Evolutionary conservation across 1,139 yeast species (phyloP).

Genomic region (Schwanniomyces etchellsii): DNA sequence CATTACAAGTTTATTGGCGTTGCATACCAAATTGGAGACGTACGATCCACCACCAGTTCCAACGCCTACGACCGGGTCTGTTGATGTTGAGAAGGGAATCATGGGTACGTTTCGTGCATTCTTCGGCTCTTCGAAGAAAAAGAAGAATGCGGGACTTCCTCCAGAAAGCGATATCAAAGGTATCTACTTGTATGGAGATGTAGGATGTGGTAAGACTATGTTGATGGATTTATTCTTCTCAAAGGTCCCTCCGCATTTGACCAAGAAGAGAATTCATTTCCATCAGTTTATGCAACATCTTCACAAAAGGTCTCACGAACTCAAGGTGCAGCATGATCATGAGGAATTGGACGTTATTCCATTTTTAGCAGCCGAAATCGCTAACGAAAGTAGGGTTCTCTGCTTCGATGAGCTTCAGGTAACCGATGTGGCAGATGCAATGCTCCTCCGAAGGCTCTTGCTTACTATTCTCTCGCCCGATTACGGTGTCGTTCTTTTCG

Average conservation of each 20-base stretch:
- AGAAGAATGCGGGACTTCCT: slow-evolving; percentile 2
- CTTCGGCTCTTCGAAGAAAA: slow-evolving; percentile 16
- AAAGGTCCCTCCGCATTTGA: slow-evolving; percentile 70
- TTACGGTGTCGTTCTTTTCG: slow-evolving; percentile 82
- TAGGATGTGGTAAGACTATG: slow-evolving; percentile 98
- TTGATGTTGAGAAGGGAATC: slow-evolving; percentile 45
- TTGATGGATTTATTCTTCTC: slow-evolving; percentile 90
- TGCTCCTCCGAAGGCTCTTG: slow-evolving; percentile 77
- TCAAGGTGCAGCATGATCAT: slow-evolving; percentile 52
- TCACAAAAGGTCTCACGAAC: slow-evolving; percentile 79
- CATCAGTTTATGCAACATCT: slow-evolving; percentile 95
- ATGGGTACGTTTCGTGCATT: slow-evolving; percentile 30
- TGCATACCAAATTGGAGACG: slow-evolving; percentile 41
- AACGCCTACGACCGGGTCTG: slow-evolving; percentile 42
- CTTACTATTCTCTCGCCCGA: slow-evolving; percentile 56
- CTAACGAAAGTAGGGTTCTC: slow-evolving; percentile 66
- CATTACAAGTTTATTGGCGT: slow-evolving; percentile 45
- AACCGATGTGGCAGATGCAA: slow-evolving; percentile 97
- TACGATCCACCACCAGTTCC: slow-evolving; percentile 55
- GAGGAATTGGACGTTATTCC: slow-evolving; percentile 81
- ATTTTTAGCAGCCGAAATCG: slow-evolving; percentile 75
- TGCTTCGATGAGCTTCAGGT: slow-evolving; percentile 97
- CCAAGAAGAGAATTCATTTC: slow-evolving; percentile 81
- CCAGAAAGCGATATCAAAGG: slow-evolving; percentile 50
- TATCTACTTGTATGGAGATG: slow-evolving; percentile 91